Evolutionary conservation across 257 asterid species (phyloP), one percentile per base, ranked within the genome.

Genomic region (Dorcoceras hygrometricum): DNA sequence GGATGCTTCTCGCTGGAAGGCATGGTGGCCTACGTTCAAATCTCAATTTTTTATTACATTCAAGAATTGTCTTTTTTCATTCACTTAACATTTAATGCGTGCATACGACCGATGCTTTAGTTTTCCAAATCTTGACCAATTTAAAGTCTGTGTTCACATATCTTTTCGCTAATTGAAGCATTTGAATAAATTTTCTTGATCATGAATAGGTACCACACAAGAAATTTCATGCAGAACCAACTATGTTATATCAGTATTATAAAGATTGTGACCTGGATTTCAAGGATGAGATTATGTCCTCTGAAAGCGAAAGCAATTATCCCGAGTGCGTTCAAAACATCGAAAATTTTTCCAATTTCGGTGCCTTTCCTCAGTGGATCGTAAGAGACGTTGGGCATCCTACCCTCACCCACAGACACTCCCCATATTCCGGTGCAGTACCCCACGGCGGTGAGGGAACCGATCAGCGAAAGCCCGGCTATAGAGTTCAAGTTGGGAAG

Each of bases 1-100:
- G 98, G 98, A 53, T 87, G 95, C 76, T 92, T 92, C 81, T 92
- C 98, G 58, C 72, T 80, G 0, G 98, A 92, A 9, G 98, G 97
- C 98, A 92, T 92, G 1, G 98, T 92, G 1, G 96, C 97, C 97
- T 92, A 82, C 29, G 46, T 34, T 34, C 46, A 8, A 34, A 34
- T 10, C 4, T 10, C 46, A 34, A 34, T 34, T 31, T 2, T 31
- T 0, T 6, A 8, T 8, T 8, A 34, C 14, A 29, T 29, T 8
- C 43, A 32, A 32, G 12, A 32, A 32, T 32, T 34, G n/a, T 34
- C 46, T 14, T 5, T 34, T 34, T 34, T 34, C 34, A 29, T 3
- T 28, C 31, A 28, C 31, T 32, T 32, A 0, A 32, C 39, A 32
- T 32, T 2, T 32, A 32, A 32, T 32, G 31, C 6, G 31, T 28